These are phyloP conservation scores for Purpureocillium lavendulum DNA, from an alignment of 2,329 filamentous ascomycete species.

Conservation along the genomic window DNA sequence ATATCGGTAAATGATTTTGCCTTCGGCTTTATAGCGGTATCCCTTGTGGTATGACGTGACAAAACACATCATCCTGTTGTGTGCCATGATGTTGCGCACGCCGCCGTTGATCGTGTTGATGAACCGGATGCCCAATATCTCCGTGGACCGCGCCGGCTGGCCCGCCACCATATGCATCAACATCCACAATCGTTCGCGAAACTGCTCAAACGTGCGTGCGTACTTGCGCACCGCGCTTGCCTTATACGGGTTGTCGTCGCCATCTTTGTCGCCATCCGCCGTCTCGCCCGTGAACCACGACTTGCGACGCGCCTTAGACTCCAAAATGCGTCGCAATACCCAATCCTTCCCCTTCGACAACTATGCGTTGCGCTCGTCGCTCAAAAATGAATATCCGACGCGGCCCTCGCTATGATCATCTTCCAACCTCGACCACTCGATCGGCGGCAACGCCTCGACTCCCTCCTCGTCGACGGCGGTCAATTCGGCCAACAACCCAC, in stretches of 20 bases:
- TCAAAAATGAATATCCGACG: constrained; percentile 3
- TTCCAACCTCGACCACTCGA: constrained; percentile 2
- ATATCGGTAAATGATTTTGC: constrained; percentile 18
- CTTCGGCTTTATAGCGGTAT: constrained; percentile 10
- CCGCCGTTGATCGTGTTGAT: constrained; percentile 8
- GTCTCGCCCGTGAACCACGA: not conserved
- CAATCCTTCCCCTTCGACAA: not conserved
- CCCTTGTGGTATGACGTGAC: constrained; percentile 15
- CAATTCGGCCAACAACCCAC: constrained; percentile 3
- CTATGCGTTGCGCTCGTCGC: constrained; percentile 3
- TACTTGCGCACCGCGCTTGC: constrained; percentile 1
- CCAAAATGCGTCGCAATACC: not conserved
- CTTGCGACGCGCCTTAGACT: constrained; percentile 1
- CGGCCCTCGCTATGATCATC: constrained; percentile 4
- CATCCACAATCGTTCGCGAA: constrained; percentile 6
- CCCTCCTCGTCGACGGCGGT: not conserved
- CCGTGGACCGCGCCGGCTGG: not conserved
- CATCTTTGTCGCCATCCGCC: not conserved
- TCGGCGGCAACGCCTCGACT: not conserved
- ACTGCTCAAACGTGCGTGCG: constrained; percentile 1
- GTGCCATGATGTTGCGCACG: constrained; percentile 6
- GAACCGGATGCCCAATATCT: constrained; percentile 4
- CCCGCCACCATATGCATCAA: constrained; percentile 5
- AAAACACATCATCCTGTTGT: constrained; percentile 8
- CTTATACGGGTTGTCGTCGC: not conserved